Base-by-base conservation (phyloP, 2,329 filamentous ascomycete genomes). In the Fusarium keratoplasticum region DNA sequence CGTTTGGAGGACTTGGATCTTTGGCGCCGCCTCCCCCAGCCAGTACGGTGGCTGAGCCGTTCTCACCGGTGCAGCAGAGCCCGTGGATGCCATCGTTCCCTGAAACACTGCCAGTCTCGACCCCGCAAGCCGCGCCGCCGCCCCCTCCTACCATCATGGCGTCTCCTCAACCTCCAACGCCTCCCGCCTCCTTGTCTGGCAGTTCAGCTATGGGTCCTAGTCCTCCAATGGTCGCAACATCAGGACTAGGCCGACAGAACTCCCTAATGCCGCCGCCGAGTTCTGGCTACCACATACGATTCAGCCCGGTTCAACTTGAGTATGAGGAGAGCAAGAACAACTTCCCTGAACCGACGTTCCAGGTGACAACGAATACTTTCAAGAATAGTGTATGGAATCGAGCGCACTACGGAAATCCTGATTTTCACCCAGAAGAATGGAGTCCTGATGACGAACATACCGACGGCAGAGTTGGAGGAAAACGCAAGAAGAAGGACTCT, bases 381-480 rank as follows among this genome's bases (percentile, higher is more conserved):
- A 91, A 90, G 77, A 92, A 92, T 73, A 91, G 88, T 61, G 89
- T 92, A 64, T 92, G 89, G 82, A 93, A 92, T 76, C 87, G 87
- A 55, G 90, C 91, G 1, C 91, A 93, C 78, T 93, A 90, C 74
- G 90, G 90, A 69, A 93, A 93, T 72, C 89, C 89, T 3, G 85
- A 86, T 50, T 86, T 86, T 58, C 84, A 85, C 38, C 84, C 84
- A 0, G 84, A 86, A 66, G 83, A 85, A 69, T 86, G 83, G 82
- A 81, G 77, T 38, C 84, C 84, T 1, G 83, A 84, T 5, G 84
- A 85, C 36, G 82, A 85, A 27, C 74, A 77, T n/a, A 58, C 69
- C 8, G 82, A 83, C 27, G 76, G 73, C 2, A 77, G 81, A 66
- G 54, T 75, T 33, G 74, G 74, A 11, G 69, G 75, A 8, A 82